phyloP scores from a whole-genome alignment of 1,284 basidiomycete genomes.

The Takashimella tepidaria region DNA sequence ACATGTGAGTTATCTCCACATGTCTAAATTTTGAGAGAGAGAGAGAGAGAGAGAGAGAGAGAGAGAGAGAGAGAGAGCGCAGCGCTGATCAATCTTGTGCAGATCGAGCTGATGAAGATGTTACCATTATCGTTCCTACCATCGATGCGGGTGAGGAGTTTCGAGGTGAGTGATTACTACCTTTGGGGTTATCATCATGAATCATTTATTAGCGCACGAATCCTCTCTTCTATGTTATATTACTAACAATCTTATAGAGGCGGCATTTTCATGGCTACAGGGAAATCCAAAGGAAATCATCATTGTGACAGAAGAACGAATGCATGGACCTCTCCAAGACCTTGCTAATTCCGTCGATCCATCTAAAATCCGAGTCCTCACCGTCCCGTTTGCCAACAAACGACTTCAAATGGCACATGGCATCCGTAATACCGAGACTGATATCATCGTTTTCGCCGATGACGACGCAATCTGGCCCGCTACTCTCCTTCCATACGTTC shows the following conservation, averaged over 20 bases:
- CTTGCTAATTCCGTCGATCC: constrained; percentile 82
- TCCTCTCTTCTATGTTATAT: too few relatives aligned
- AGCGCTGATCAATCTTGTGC: neutral
- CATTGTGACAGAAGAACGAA: constrained; percentile 88
- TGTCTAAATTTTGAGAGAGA: too few relatives aligned
- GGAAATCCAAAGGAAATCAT: constrained; percentile 86
- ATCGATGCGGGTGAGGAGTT: constrained; percentile 93
- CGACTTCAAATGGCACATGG: constrained; percentile 87
- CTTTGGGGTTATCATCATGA: too few relatives aligned
- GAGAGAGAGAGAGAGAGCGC: too few relatives aligned
- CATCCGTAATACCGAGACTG: constrained; percentile 79
- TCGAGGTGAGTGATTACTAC: constrained; percentile 55
- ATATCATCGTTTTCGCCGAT: constrained; percentile 92
- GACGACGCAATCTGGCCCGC: constrained; percentile 94
- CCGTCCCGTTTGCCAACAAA: constrained; percentile 88
- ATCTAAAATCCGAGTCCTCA: constrained; percentile 72
- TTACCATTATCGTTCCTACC: constrained; percentile 89
- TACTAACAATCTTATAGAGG: constrained; percentile 61
- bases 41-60: too few relatives aligned
- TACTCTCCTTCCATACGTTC: constrained; percentile 72
- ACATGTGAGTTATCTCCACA: constrained; percentile 77
- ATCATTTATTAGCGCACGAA: too few relatives aligned
- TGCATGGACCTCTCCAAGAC: constrained; percentile 76
- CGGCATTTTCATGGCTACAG: constrained; percentile 81
- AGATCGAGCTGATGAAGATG: constrained; percentile 67